Base-by-base conservation (phyloP, 345 rosid genomes). In the Acer campestre region DNA sequence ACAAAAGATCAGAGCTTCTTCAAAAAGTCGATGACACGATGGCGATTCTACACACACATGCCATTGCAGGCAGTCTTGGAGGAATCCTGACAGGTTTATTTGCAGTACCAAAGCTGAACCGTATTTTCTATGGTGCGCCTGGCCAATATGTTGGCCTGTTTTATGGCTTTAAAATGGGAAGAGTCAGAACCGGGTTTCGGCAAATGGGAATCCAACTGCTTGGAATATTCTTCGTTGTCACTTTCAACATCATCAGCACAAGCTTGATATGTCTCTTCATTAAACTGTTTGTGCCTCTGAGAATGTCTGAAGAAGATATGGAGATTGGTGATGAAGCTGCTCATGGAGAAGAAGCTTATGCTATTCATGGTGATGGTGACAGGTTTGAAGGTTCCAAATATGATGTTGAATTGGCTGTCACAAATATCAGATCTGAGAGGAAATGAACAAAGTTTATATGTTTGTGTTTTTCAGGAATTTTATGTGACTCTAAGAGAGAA, bases 41-140 rank as follows among this genome's bases (percentile, higher is more conserved):
- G 91, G 88, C 86, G 3, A 80, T 84, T 25, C 63, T 88, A 6
- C 91, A 88, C 83, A 86, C 88, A 13, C 89, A 88, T 66, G 91
- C 89, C 23, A 71, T 88, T 10, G 88, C 89, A 10, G 88, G 91
- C 9, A 79, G 85, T 70, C 84, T 86, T 0, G 89, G 88, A 0
- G 89, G 89, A 14, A 67, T 84, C 74, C 85, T 88, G 4, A 68
- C 86, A 0, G 88, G 89, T 29, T 70, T 82, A 6, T 86, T 88
- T 16, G 86, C 89, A 0, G 67, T 86, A 59, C 89, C 89, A 20
- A 83, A 13, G 64, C 81, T 88, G 11, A 78, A 80, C 75, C 3
- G 1, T 25, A 38, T 88, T 61, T 86, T 84, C 81, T 67, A 4
- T 3, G 10, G 14, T 6, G 0, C 7, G 12, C 48, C 51, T 10